phyloP scores from a whole-genome alignment of 2,329 filamentous ascomycete genomes.

The Colletotrichum siamense region DNA sequence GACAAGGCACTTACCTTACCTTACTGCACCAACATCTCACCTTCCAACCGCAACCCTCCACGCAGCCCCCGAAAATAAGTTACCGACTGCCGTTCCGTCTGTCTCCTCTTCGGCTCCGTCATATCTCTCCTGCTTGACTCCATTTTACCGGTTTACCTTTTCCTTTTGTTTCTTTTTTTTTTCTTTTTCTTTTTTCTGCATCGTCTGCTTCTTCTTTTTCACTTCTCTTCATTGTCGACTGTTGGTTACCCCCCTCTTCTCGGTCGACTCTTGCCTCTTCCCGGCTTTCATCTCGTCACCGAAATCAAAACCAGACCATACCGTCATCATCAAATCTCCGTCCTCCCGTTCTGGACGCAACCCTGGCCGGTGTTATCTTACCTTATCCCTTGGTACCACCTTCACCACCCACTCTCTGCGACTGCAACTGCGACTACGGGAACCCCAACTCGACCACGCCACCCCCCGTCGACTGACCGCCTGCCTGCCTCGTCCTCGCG shows the following conservation, averaged over 20 bases:
- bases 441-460: background rate
- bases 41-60: background rate
- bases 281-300: background rate
- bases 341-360: background rate
- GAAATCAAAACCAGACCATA: background rate
- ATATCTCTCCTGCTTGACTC: background rate
- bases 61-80: background rate
- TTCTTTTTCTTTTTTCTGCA: background rate
- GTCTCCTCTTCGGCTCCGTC: background rate
- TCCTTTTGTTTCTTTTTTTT: background rate
- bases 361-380: background rate
- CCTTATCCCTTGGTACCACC: background rate
- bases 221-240: background rate
- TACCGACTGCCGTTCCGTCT: conserved; percentile 1
- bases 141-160: background rate
- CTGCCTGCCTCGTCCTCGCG: background rate
- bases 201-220: background rate
- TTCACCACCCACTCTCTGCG: background rate
- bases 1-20: background rate
- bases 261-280: background rate
- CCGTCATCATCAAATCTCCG: background rate
- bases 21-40: background rate
- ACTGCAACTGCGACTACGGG: background rate
- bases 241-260: background rate
- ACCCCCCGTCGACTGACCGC: background rate